Evolutionary conservation across 176 grass and related monocot species (phyloP).

Genomic region (Thinopyrum elongatum): DNA sequence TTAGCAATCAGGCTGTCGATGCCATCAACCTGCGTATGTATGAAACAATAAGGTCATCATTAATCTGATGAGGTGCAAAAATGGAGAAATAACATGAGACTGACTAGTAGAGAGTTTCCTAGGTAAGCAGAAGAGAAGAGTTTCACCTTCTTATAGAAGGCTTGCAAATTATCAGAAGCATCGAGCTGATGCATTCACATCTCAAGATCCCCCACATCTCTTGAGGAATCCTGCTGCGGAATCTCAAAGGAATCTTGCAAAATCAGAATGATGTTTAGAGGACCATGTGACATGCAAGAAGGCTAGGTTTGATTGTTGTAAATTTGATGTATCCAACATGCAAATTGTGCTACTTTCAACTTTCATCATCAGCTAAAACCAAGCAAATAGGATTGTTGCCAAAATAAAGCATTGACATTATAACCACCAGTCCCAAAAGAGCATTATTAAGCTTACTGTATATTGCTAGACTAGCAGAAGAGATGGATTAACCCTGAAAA

Average conservation of each 20-base stretch:
- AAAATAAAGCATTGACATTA: no score
- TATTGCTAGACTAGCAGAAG: no score
- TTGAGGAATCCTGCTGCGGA: constrained; percentile 47
- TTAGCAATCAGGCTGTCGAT: constrained; percentile 77
- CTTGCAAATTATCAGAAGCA: constrained; percentile 70
- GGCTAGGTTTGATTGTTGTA: no score
- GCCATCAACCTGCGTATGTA: constrained; percentile 57
- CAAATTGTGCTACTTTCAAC: no score
- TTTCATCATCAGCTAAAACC: no score
- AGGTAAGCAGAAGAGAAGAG: neutral
- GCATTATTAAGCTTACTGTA: no score
- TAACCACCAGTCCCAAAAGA: no score
- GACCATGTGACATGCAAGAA: no score
- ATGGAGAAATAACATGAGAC: neutral
- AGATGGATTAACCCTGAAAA: no score
- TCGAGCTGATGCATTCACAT: constrained; percentile 67
- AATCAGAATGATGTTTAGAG: constrained; percentile 11
- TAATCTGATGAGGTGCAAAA: neutral
- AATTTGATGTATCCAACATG: no score
- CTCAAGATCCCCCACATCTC: constrained; percentile 84
- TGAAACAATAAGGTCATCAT: constrained; percentile 27
- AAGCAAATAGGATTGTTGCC: no score
- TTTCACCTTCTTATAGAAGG: constrained; percentile 79
- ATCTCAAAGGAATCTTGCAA: constrained; percentile 82
- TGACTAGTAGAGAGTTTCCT: no score